Base-by-base conservation (phyloP, 306 rosid species). In the Citrullus amarus region DNA sequence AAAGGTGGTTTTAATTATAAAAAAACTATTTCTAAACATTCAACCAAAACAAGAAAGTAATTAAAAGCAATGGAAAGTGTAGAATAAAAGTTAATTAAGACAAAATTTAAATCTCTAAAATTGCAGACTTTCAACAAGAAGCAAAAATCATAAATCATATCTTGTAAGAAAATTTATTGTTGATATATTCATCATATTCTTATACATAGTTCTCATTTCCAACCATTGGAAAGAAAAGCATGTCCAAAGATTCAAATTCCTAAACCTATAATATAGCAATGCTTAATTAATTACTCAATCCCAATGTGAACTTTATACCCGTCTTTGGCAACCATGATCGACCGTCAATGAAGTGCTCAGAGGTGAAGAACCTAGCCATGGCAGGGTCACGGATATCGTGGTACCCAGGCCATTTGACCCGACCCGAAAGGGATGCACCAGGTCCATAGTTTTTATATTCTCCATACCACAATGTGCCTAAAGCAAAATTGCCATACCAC, bases 331-430 rank as follows among this genome's bases (percentile, higher is more conserved):
- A 77, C 93, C 93, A 86, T 17, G 53, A 20, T 38, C 88, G 79
- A 32, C 88, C 93, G 16, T 79, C 82, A 22, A 88, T 83, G 68
- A 90, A 88, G 17, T 53, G 82, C 36, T 69, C 65, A 9, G 86
- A 84, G 0, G 88, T 86, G 76, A 90, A 90, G 72, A 90, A 90
- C 59, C 74, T 61, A 65, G 20, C 59, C 9, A 85, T 83, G 17
- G 68, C 79, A 1, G 74, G 61, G 9, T 48, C 67, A 6, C 39
- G 72, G 5, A 86, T 85, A 38, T 58, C 51, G 51, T 81, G 85
- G 84, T 80, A 88, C 48, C 89, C 90, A 2, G 82, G 69, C 93
- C 91, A 87, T 1, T 85, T 83, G 67, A 85, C 89, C 80, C 88
- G 75, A 3, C 74, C 82, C 18, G 68, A 78, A 82, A 44, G 80